phyloP scores from a whole-genome alignment of 2,329 filamentous ascomycete genomes.

The Colletotrichum phormii region DNA sequence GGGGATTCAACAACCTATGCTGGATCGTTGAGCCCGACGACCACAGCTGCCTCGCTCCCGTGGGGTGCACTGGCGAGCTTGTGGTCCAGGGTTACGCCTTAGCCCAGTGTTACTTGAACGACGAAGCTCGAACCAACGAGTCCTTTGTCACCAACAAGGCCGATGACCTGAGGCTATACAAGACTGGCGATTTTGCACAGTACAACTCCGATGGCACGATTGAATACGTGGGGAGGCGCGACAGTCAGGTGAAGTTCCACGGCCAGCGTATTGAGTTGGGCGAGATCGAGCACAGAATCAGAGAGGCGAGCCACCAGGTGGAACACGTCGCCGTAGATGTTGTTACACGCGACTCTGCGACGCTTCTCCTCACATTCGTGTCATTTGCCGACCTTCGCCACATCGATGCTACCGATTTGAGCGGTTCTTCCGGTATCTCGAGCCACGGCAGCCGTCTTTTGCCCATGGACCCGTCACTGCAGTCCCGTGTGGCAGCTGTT shows the following conservation, averaged over 20 bases:
- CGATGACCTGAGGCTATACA: constrained; percentile 31
- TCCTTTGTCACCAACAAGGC: too few species aligned
- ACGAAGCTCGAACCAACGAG: too few species aligned
- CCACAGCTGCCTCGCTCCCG: too few species aligned
- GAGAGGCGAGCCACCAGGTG: background rate
- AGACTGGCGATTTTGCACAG: constrained; percentile 40
- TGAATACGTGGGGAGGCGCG: constrained; percentile 41
- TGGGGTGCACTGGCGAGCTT: too few species aligned
- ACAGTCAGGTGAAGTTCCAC: constrained; percentile 46
- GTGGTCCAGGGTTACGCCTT: too few species aligned
- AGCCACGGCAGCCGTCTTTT: too few species aligned
- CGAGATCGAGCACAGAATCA: constrained; percentile 45
- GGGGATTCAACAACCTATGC: too few species aligned
- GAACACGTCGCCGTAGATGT: constrained; percentile 19
- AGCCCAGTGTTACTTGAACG: too few species aligned
- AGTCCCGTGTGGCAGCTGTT: too few species aligned
- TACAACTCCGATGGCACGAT: constrained; percentile 40
- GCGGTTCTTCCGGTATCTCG: too few species aligned
- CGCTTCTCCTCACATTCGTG: background rate
- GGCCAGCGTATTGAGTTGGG: constrained; percentile 47
- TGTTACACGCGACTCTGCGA: background rate
- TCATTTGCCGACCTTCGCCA: background rate
- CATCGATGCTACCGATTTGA: background rate
- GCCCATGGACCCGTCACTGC: too few species aligned
- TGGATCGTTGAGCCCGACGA: too few species aligned